Percentiles rank a stretch among this genome's conserved stretches.
These are phyloP conservation scores for Ballota nigra DNA, from an alignment of 257 asterid species.

Conservation along the genomic window DNA sequence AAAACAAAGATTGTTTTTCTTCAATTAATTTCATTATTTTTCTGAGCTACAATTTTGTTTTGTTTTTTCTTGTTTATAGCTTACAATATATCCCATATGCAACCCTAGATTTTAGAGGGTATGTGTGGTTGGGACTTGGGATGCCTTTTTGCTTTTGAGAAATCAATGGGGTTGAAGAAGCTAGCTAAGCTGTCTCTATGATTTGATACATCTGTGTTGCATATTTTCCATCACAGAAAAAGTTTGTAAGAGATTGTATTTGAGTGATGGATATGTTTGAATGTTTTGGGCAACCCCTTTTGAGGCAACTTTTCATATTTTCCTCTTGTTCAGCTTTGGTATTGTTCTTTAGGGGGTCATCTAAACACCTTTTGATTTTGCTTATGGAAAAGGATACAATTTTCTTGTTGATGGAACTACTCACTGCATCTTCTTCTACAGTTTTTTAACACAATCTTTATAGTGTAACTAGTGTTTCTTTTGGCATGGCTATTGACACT, in stretches of 20 bases:
- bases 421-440: neutral
- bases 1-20: slow-evolving; percentile 34
- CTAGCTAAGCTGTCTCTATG: slow-evolving; percentile 39
- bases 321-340: slow-evolving; percentile 11
- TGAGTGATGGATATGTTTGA: slow-evolving; percentile 49
- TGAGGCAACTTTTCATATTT: slow-evolving; percentile 14
- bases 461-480: neutral
- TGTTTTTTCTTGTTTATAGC: slow-evolving; percentile 21
- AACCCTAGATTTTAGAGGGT: slow-evolving; percentile 56
- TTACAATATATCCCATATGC: slow-evolving; percentile 36
- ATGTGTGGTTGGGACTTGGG: slow-evolving; percentile 39
- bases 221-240: slow-evolving; percentile 25
- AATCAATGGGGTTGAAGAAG: slow-evolving; percentile 21
- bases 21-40: slow-evolving; percentile 24
- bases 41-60: slow-evolving; percentile 10
- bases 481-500: neutral
- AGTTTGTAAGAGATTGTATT: slow-evolving; percentile 29
- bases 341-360: slow-evolving; percentile 20
- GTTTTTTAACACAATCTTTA: neutral
- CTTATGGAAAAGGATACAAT: neutral
- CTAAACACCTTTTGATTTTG: slow-evolving; percentile 9
- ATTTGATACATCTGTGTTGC: slow-evolving; percentile 50
- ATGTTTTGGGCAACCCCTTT: slow-evolving; percentile 35
- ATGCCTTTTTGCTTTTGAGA: slow-evolving; percentile 16
- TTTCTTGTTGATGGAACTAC: slow-evolving; percentile 15